These are phyloP conservation scores for Wickerhamomyces ciferrii DNA, from an alignment of 805 yeast species.

Conservation along the genomic window DNA sequence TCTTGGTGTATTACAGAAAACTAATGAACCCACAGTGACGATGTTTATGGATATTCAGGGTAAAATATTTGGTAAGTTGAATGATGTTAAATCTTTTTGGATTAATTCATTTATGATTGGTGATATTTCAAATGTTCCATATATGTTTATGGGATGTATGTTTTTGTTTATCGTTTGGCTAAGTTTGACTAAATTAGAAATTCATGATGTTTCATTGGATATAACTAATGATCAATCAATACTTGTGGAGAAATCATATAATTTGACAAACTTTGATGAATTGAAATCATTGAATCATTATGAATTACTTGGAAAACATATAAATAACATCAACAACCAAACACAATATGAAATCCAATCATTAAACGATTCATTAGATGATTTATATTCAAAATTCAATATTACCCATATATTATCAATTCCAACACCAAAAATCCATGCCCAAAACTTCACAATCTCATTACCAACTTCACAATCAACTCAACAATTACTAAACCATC, in stretches of 20 bases:
- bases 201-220: background rate
- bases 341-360: background rate
- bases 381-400: background rate
- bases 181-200: background rate
- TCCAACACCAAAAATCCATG: background rate
- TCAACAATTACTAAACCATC: background rate
- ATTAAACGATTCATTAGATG: background rate
- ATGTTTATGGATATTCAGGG: constrained; percentile 1
- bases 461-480: background rate
- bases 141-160: background rate
- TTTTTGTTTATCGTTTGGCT: background rate
- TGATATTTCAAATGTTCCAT: background rate
- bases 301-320: no score
- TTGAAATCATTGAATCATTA: background rate
- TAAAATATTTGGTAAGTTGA: background rate
- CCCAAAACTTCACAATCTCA: background rate
- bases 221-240: background rate
- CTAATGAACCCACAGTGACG: constrained; percentile 1
- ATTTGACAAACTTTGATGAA: background rate
- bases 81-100: background rate
- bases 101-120: constrained; percentile 2
- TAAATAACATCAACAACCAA: background rate
- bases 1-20: constrained; percentile 1
- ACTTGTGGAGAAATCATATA: background rate
- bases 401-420: background rate